Base-by-base conservation (phyloP, 2,329 filamentous ascomycete genomes). In the Diaporthe sp. region DNA sequence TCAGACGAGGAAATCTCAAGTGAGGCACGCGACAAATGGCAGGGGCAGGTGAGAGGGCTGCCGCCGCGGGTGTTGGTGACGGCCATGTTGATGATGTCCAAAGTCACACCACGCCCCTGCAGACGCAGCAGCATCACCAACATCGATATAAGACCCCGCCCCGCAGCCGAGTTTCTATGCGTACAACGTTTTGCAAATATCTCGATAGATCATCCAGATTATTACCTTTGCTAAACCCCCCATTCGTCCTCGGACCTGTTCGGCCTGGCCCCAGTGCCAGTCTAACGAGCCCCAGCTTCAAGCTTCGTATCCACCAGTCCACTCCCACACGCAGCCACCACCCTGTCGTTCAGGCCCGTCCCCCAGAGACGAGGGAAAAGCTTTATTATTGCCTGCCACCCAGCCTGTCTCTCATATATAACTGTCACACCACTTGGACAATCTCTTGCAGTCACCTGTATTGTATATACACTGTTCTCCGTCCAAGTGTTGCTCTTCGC, bases 161-260 rank as follows among this genome's bases (percentile, higher is more conserved):
- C 47, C 53, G 49, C 39, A 57, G 55, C 49, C 71, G 47, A 53
- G 51, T 73, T 73, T 74, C 71, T 74, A 74, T 76, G 75, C 70
- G 68, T 74, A 76, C 71, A 76, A 63, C 58, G 60, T 49, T 74
- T 76, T 76, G 75, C 75, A 76, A 76, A 76, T 68, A 25, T 47
- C 47, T 71, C 51, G 61, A 76, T 61, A 76, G 70, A 67, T 67
- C 70, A 25, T 39, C 49, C 44, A 58, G 70, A 49, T 61, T n/a
- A 73, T 75, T 70, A 76, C 71, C 55, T 55, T 72, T n/a, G 22
- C 72, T 63, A 74, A 71, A 63, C 47, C 31, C 25, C 75, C 72
- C 75, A 74, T 70, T 74, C 61, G 71, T 10, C 47, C 34, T 25
- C 42, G 49, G 61, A 47, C 71, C 75, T 60, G 44, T 28, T 74